Conservation (phyloP, 2,329 filamentous ascomycete species). For the Calonectria pseudoturangicola region DNA sequence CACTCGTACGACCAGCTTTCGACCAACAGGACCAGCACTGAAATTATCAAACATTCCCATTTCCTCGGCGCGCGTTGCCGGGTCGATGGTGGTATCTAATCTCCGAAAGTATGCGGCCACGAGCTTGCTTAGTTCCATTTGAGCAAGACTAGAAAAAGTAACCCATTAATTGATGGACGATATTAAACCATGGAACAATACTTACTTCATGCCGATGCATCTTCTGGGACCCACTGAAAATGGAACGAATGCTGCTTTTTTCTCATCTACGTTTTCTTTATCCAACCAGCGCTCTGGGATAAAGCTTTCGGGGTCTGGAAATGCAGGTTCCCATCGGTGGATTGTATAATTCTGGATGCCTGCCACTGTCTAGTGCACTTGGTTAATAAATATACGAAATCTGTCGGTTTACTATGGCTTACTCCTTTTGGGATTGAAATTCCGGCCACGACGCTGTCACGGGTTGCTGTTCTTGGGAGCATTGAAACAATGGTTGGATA, state of each 20-base stretch:
- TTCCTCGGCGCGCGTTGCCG: background rate
- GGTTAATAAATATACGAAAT: background rate
- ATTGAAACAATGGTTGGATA: constrained; percentile 8
- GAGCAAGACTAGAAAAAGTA: background rate
- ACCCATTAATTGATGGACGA: no score
- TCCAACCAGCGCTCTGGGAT: background rate
- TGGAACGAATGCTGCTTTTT: constrained; percentile 6
- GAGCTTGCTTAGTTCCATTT: constrained; percentile 2
- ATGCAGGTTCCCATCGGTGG: constrained; percentile 3
- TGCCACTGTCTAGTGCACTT: background rate
- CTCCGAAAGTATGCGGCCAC: background rate
- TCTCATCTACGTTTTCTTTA: background rate
- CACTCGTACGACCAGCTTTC: background rate
- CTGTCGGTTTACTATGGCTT: no score
- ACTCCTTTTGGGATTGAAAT: background rate
- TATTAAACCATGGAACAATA: background rate
- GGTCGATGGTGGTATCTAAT: background rate
- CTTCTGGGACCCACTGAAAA: constrained; percentile 1
- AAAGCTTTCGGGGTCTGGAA: constrained; percentile 11
- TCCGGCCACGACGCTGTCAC: background rate
- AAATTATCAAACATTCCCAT: constrained; percentile 18
- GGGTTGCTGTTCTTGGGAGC: background rate
- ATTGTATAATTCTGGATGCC: constrained; percentile 19
- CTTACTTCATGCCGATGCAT: constrained; percentile 7
- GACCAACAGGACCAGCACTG: constrained; percentile 2